Conservation (phyloP, 208 protist species). For the Leishmania mexicana region DNA sequence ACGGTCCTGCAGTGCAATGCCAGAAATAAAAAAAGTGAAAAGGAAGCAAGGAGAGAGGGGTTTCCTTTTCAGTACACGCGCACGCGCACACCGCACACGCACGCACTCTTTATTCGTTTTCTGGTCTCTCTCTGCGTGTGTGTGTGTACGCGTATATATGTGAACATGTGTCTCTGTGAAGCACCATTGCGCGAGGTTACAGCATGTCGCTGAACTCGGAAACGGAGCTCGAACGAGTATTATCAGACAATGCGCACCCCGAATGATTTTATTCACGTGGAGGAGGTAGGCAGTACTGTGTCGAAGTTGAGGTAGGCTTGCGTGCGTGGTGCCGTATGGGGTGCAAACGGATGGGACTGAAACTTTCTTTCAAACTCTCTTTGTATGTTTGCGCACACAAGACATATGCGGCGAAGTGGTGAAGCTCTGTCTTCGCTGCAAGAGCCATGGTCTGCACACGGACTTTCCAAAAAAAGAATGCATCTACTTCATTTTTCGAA, state of each 20-base stretch:
- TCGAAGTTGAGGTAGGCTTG: background rate
- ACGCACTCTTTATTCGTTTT: background rate
- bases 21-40: background rate
- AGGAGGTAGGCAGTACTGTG: background rate
- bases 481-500: background rate
- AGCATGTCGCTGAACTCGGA: background rate
- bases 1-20: background rate
- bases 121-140: background rate
- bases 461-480: background rate
- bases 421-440: background rate
- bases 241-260: background rate
- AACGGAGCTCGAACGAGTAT: background rate
- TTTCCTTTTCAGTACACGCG: background rate
- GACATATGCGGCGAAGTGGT: background rate
- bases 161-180: background rate
- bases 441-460: too few relatives aligned
- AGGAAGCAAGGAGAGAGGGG: background rate
- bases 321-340: background rate
- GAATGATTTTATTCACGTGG: background rate
- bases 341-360: background rate
- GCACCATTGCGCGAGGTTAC: background rate
- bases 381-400: background rate
- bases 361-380: background rate
- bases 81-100: background rate
- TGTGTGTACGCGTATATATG: background rate